Evolutionary conservation across 805 yeast species (phyloP), one percentile per base, ranked within the genome.

Genomic region (Diddensiella caesifluorescens): DNA sequence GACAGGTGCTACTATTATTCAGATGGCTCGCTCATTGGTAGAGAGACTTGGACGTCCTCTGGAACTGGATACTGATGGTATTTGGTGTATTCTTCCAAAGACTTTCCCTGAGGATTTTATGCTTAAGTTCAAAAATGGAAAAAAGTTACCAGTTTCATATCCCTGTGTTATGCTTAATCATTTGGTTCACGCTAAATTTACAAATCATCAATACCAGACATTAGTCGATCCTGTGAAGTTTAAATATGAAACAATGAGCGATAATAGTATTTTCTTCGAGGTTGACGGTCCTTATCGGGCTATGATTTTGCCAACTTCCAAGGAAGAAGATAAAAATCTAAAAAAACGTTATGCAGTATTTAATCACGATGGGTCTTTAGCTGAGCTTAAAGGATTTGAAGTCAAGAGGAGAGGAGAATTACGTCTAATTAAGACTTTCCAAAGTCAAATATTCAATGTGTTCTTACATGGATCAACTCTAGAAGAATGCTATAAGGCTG

Each of bases 221-320:
- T 66, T 89, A 37, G 77, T 75, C 1, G 95, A 90, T 57, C 79
- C 85, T 0, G 71, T 70, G 1, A 72, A 68, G 15, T 73, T 77
- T 57, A 76, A 74, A 52, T 92, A 90, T 63, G 78, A 80, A 42
- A 82, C 88, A 0, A 74, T 74, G 37, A 79, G 90, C 16, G 98
- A 92, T 56, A 92, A 92, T 62, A 83, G 96, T 12, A 92, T 92
- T 63, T 90, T 90, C 65, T 92, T 92, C 53, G 99, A 92, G 60
- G 96, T 94, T 15, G 99, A 92, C 67, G 99, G 99, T 7, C 99
- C 99, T 1, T 92, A 92, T 60, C 83, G 79, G 55, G 98, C 98
- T 0, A 92, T 92, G 98, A 77, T 92, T 44, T 71, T 92, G 39
- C 99, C 99, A 3, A 88, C 97, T 0, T 90, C 97, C 0, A 86